A percentile compares a stretch with the other conserved stretches of the same genome.
These are phyloP conservation scores for Pseudogymnoascus sp. DNA, from an alignment of 2,329 filamentous ascomycete genomes.

Conservation along the genomic window DNA sequence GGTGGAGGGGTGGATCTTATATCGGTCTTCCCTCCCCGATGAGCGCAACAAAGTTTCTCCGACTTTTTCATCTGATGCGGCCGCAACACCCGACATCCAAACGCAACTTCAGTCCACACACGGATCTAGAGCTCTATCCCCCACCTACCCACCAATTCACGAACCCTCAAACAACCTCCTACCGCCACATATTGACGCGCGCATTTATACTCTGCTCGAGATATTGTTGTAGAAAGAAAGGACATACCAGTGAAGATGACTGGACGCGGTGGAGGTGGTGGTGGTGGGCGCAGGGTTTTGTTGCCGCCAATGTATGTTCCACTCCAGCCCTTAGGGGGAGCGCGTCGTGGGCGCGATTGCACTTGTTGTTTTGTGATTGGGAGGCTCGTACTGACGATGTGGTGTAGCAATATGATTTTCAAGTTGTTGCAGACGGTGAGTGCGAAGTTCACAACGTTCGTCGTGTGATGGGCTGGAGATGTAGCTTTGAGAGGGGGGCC, in stretches of 20 bases:
- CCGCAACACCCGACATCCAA: not conserved
- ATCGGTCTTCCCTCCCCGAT: not conserved
- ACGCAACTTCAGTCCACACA: constrained; percentile 1
- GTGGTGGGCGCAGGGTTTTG: constrained; percentile 53
- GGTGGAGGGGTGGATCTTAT: not conserved
- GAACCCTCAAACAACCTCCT: not conserved
- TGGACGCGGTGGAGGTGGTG: constrained; percentile 26
- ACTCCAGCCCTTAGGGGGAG: not conserved
- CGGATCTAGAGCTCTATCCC: not conserved
- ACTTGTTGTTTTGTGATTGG: not conserved
- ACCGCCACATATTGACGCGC: not conserved
- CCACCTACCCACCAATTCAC: not conserved
- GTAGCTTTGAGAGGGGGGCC: not conserved
- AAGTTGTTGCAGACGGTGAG: constrained; percentile 64
- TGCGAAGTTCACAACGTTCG: constrained; percentile 19
- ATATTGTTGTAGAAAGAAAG: not conserved
- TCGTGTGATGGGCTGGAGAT: not conserved
- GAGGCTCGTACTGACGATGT: not conserved
- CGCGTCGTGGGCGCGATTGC: not conserved
- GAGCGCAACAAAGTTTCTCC: not conserved
- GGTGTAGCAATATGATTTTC: constrained; percentile 75
- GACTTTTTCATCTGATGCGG: not conserved
- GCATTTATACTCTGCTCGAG: not conserved
- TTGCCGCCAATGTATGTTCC: constrained; percentile 51
- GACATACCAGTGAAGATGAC: constrained; percentile 23